Conservation (phyloP, 2,329 filamentous ascomycete species). For the Epichloe gansuensis region DNA sequence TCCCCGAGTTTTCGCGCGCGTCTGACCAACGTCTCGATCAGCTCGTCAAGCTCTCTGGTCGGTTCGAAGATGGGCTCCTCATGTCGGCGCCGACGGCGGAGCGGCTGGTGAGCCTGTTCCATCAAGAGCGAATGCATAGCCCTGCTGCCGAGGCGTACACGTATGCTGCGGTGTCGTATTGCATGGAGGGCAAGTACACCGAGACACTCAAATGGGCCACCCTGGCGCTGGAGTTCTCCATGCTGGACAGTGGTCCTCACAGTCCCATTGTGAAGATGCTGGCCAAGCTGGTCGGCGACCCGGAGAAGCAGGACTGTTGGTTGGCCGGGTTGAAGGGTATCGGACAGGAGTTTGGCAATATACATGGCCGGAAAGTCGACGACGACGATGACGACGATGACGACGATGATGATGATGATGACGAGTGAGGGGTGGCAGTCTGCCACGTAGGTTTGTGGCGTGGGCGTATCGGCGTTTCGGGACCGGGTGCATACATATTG, state of each 20-base stretch:
- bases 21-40: slow-evolving; percentile 27
- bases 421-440: too few species aligned
- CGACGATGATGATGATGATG: too few species aligned
- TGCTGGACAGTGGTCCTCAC: slow-evolving; percentile 10
- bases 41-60: slow-evolving; percentile 12
- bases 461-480: neutral
- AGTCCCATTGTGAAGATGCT: neutral
- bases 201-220: slow-evolving; percentile 25
- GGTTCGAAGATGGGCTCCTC: neutral
- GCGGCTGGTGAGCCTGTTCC: slow-evolving; percentile 25
- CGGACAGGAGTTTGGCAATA: neutral
- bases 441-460: neutral
- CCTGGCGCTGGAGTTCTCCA: slow-evolving; percentile 24
- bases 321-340: neutral
- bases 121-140: slow-evolving; percentile 27
- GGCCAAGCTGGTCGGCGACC: neutral
- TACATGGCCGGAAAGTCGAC: too few species aligned
- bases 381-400: too few species aligned
- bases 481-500: neutral
- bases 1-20: slow-evolving; percentile 14
- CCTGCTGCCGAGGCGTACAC: slow-evolving; percentile 23
- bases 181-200: slow-evolving; percentile 27
- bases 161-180: slow-evolving; percentile 27
- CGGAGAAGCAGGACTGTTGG: slow-evolving; percentile 7
- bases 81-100: slow-evolving; percentile 25